Base-by-base conservation (phyloP, 352 stramenopile species). In the Thraustochytrium sp. region DNA sequence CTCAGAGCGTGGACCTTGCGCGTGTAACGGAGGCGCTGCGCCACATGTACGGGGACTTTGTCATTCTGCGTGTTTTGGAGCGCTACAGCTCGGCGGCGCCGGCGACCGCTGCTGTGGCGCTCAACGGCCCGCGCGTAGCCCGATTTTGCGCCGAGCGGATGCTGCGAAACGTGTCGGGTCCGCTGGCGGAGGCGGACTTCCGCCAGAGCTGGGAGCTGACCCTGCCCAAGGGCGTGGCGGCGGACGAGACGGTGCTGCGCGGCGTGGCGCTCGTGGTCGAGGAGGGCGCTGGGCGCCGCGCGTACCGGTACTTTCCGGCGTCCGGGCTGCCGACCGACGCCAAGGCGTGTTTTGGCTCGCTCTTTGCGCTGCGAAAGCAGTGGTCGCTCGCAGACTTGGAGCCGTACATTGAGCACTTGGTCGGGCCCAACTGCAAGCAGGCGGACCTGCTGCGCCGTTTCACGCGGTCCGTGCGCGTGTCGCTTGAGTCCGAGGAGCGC, bases 351-450 rank as follows among this genome's bases (percentile, higher is more conserved):
- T 80, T 80, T 63, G 44, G 21, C 13, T 26, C 37, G 26, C 68
- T 80, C 29, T 80, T 80, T 53, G 46, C 46, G 18, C 5, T 26
- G 18, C 31, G 40, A 9, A 42, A 46, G 51, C 68, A 72, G 46
- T 80, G 68, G 68, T 75, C 37, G 42, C 53, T 80, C 23, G 53
- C 23, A 8, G 68, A 80, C 21, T 11, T 80, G 9, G 68, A 80
- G 48, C 68, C 68, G 9, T 80, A 55, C 34, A 61, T 80, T 26
- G 37, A 8, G 37, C 68, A 80, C 38, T 34, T 80, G 18, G 8
- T 65, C 23, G 53, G 68, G 11, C 68, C 53, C 4, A 61, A 42
- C 13, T 13, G 11, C 9, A 61, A 51, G 36, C 76, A 80, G 37
- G 68, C 68, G 42, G 68, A 80, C 51, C 51, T 80, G 23, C 11